Evolutionary conservation across 1,139 yeast genomes (phyloP).

Genomic region (Taphrina wiesneri): DNA sequence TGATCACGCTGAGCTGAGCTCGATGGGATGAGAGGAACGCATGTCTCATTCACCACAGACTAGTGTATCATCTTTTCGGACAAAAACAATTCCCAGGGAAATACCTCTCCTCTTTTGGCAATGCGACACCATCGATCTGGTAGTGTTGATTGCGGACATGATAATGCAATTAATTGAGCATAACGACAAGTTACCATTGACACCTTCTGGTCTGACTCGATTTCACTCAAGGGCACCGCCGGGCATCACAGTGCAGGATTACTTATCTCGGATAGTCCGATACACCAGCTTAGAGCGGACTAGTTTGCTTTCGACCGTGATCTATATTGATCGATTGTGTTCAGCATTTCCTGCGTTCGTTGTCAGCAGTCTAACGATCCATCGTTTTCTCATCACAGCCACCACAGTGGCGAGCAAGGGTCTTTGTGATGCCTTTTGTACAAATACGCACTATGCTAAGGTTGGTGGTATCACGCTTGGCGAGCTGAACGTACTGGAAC

Average conservation of each 20-base stretch:
- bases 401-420: conserved; percentile 91
- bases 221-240: conserved; percentile 95
- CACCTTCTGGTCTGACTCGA: conserved; percentile 62
- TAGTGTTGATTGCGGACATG: conserved; percentile 76
- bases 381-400: conserved; percentile 83
- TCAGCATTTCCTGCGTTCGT: conserved; percentile 78
- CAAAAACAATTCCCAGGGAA: conserved; percentile 36
- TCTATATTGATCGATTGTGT: conserved; percentile 82
- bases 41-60: not conserved
- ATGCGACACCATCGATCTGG: conserved; percentile 70
- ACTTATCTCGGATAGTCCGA: conserved; percentile 72
- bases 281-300: conserved; percentile 85
- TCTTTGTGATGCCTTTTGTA: conserved; percentile 89
- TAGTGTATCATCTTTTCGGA: not conserved
- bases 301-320: conserved; percentile 74
- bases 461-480: conserved; percentile 90
- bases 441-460: conserved; percentile 89
- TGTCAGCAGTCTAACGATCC: conserved; percentile 87
- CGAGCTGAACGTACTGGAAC: conserved; percentile 83
- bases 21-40: conserved; percentile 16
- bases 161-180: conserved; percentile 66
- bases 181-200: conserved; percentile 60
- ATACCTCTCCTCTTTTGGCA: conserved; percentile 64
- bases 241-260: conserved; percentile 73
- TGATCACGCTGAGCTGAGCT: not conserved